A percentile compares a stretch with the other conserved stretches of the same genome.
Conservation (phyloP, 176 grass and related monocot genomes). For the Phyllostachys edulis region DNA sequence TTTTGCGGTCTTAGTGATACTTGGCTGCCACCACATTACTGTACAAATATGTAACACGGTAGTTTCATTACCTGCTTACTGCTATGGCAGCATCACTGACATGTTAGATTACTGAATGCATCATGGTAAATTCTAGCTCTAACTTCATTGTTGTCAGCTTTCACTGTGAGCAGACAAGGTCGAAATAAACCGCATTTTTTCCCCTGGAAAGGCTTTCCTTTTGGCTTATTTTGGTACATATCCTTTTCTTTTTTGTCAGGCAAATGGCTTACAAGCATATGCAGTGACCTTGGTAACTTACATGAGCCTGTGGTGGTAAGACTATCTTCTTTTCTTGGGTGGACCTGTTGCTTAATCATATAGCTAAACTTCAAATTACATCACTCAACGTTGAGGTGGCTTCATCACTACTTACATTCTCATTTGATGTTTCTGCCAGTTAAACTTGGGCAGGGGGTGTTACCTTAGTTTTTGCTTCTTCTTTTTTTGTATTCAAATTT, state of each 20-base stretch:
- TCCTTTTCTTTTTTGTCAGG: conserved; percentile 40
- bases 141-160: background rate
- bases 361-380: background rate
- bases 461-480: background rate
- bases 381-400: background rate
- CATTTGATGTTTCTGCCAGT: background rate
- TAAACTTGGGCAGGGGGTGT: background rate
- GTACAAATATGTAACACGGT: background rate
- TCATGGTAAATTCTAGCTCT: background rate
- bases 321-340: background rate
- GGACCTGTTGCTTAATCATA: background rate
- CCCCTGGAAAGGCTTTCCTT: background rate
- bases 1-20: background rate
- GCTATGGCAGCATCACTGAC: background rate
- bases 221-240: background rate
- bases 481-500: background rate
- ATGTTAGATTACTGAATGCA: background rate
- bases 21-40: background rate
- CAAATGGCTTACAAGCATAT: conserved; percentile 97
- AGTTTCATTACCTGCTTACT: background rate
- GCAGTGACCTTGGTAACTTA: conserved; percentile 86
- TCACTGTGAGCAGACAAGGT: background rate
- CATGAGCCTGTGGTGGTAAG: conserved; percentile 93
- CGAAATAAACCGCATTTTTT: background rate
- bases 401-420: background rate